Base-by-base conservation (phyloP, 768 basidiomycete genomes). In the Leccinum aurantiacum region DNA sequence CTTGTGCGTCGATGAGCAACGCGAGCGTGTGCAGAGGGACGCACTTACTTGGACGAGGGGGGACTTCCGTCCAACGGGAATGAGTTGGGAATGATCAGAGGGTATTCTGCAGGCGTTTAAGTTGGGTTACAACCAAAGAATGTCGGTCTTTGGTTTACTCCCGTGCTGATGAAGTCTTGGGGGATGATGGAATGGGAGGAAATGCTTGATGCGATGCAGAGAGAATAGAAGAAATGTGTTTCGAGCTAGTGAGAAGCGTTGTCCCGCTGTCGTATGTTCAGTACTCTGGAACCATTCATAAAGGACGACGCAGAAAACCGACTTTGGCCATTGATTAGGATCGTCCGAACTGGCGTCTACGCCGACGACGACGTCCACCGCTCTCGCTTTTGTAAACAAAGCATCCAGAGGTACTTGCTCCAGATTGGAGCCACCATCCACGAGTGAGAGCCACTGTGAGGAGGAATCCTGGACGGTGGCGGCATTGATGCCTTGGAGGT, bases 91-190 rank as follows among this genome's bases (percentile, higher is more conserved):
- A 93, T 76, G 66, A 93, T 73, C 19, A 93, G 63, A 0, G 90
- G 90, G 62, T 80, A 88, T 58, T 83, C 82, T 2, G 83, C 73
- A 13, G 85, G 80, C 4, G 27, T 71, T 50, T 79, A 68, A 3
- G 56, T 68, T 15, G 85, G 82, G 65, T 88, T 75, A 68, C 91
- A 93, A 3, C 91, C 92, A 74, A 91, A 93, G 76, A 93, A 91
- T 0, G 88, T 89, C 3, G 90, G 84, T 27, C 87, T 82, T 49
- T 74, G 75, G 66, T 86, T 90, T 1, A 90, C 79, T 37, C 89
- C 88, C 5, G 80, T 81, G 2, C 75, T 70, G 37, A 87, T 67
- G 70, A 89, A 91, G 13, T 78, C 78, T 3, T 77, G 77, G 77
- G 65, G 9, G 76, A 79, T 5, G 74, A 66, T 15, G 89, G 89